phyloP scores from a whole-genome alignment of 2,329 filamentous ascomycete species.

The Venturia effusa region DNA sequence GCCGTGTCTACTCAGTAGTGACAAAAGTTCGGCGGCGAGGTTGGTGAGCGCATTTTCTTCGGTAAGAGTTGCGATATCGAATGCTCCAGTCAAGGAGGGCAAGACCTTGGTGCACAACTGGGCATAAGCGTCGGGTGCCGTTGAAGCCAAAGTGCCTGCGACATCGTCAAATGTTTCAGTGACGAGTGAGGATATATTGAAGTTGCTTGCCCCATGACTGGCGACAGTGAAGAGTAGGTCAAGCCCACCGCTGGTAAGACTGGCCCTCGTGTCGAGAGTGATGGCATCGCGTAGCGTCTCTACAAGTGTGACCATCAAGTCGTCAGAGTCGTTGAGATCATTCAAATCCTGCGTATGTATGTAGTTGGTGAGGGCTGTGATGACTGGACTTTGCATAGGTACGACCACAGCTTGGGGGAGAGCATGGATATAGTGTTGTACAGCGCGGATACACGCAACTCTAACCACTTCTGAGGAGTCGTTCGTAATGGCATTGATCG shows the following conservation, averaged over 20 bases:
- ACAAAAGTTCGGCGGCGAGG: conserved; percentile 75
- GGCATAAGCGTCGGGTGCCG: conserved; percentile 57
- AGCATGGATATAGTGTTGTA: conserved; percentile 57
- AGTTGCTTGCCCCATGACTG: conserved; percentile 79
- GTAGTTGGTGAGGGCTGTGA: conserved; percentile 57
- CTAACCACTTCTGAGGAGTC: conserved; percentile 83
- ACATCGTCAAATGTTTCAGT: conserved; percentile 88
- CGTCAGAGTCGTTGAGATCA: conserved; percentile 80
- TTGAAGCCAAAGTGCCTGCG: conserved; percentile 54
- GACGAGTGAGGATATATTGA: conserved; percentile 80
- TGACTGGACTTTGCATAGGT: conserved; percentile 50
- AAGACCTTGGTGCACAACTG: conserved; percentile 76
- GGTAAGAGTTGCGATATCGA: conserved; percentile 78
- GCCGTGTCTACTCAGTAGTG: conserved; percentile 70
- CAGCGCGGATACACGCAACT: conserved; percentile 78
- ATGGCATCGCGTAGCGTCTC: conserved; percentile 80
- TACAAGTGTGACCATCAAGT: conserved; percentile 80
- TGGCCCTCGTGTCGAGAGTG: conserved; percentile 63
- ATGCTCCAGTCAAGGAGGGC: conserved; percentile 76
- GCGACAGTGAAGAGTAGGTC: conserved; percentile 81
- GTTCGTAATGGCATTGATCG: conserved; percentile 61
- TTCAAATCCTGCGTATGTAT: conserved; percentile 68
- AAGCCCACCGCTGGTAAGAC: conserved; percentile 64
- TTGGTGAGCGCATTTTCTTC: conserved; percentile 77
- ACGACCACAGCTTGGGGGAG: conserved; percentile 39